phyloP scores from a whole-genome alignment of 345 rosid species.

The Arabis alpina region DNA sequence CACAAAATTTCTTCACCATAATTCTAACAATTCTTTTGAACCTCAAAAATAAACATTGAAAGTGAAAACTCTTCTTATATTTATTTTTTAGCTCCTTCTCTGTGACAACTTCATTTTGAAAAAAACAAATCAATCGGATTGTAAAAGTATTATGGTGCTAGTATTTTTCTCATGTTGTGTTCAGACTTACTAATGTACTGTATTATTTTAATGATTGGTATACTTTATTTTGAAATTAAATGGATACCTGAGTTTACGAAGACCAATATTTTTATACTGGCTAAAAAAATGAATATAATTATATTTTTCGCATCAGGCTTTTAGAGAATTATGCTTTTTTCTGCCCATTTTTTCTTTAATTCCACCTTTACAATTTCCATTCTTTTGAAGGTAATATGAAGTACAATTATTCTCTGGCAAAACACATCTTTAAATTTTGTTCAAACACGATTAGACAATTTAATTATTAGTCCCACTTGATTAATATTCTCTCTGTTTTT shows the following conservation, averaged over 20 bases:
- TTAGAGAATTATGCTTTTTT: constrained; percentile 28
- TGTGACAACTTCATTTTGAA: background rate
- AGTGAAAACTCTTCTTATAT: background rate
- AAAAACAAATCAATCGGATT: background rate
- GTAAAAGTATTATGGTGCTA: background rate
- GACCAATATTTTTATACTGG: constrained; percentile 21
- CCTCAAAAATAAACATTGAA: background rate
- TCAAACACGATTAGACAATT: constrained; percentile 20
- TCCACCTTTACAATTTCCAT: constrained; percentile 16
- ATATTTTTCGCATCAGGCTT: constrained; percentile 16
- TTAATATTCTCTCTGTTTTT: constrained; percentile 31
- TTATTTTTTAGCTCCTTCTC: background rate
- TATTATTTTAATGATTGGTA: background rate
- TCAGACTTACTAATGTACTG: background rate
- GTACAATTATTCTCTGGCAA: constrained; percentile 40
- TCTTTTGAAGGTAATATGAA: constrained; percentile 23
- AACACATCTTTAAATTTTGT: constrained; percentile 22
- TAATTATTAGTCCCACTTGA: constrained; percentile 34
- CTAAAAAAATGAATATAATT: too few species aligned
- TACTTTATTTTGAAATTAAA: background rate
- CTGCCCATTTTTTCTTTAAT: background rate
- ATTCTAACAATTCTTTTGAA: background rate
- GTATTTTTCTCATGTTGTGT: background rate
- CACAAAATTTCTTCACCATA: background rate
- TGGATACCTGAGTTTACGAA: constrained; percentile 21